Evolutionary conservation across 768 basidiomycete genomes (phyloP).

Genomic region (Cyathus striatus): DNA sequence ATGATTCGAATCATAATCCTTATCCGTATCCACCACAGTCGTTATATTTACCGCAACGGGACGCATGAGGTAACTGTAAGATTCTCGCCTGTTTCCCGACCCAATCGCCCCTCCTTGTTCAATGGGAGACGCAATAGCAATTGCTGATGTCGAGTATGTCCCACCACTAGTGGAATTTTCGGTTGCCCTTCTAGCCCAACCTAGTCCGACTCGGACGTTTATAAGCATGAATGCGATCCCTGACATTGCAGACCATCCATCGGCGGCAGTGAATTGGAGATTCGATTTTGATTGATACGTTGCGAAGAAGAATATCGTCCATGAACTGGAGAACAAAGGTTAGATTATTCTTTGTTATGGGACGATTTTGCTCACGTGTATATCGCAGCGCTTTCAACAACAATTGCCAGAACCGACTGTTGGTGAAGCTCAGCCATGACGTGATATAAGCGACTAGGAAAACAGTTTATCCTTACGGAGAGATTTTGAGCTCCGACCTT

Average conservation of each 20-base stretch:
- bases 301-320: conserved; percentile 11
- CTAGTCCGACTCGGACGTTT: conserved; percentile 15
- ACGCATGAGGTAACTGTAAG: no score
- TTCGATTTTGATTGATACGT: conserved; percentile 7
- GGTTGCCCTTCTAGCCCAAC: no score
- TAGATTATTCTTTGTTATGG: not conserved
- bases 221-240: conserved; percentile 18
- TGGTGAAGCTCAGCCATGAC: not conserved
- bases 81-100: no score
- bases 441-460: not conserved
- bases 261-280: conserved; percentile 11
- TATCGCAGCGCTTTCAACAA: not conserved
- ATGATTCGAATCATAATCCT: no score
- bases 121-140: no score
- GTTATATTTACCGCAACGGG: no score
- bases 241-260: conserved; percentile 8
- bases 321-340: conserved; percentile 7
- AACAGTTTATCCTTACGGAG: not conserved
- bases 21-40: no score
- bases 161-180: no score
- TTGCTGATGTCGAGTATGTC: no score
- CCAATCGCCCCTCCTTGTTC: no score
- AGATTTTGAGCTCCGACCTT: not conserved
- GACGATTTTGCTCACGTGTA: not conserved
- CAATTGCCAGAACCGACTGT: not conserved